Evolutionary conservation across 2,329 filamentous ascomycete species (phyloP).

Genomic region (Lachnellula arida): DNA sequence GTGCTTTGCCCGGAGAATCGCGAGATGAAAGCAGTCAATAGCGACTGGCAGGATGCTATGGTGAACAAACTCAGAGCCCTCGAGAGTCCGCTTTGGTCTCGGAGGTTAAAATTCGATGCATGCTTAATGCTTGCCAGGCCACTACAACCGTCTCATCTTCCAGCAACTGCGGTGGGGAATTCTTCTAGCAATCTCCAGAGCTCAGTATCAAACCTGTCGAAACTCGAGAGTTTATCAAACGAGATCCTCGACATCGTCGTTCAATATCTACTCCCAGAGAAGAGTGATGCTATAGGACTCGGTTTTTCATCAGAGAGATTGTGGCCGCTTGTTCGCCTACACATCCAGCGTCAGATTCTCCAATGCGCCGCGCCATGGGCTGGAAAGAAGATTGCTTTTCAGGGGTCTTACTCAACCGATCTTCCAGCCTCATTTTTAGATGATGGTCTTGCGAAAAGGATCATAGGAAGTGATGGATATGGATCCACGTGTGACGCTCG

Average conservation of each 20-base stretch:
- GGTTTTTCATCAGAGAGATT: not conserved
- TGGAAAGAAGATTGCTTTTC: not conserved
- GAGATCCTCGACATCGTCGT: slow-evolving; percentile 8
- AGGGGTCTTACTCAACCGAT: slow-evolving; percentile 5
- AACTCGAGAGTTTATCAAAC: slow-evolving; percentile 2
- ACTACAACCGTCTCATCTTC: not conserved
- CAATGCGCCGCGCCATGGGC: slow-evolving; percentile 5
- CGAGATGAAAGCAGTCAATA: not conserved
- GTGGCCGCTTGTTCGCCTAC: not conserved
- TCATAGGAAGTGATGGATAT: not conserved
- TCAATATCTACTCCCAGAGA: not conserved
- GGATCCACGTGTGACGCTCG: not conserved
- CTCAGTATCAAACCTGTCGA: not conserved
- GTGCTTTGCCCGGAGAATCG: not conserved
- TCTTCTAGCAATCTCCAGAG: not conserved
- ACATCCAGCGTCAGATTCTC: not conserved
- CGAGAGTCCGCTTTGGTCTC: not conserved
- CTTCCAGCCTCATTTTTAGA: not conserved
- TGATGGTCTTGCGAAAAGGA: not conserved
- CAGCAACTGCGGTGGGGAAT: not conserved
- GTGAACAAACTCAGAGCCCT: no score
- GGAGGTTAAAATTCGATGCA: not conserved
- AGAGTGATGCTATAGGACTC: not conserved
- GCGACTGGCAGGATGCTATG: not conserved
- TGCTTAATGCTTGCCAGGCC: not conserved